phyloP scores from a whole-genome alignment of 257 asterid species.

The Solanum pimpinellifolium region DNA sequence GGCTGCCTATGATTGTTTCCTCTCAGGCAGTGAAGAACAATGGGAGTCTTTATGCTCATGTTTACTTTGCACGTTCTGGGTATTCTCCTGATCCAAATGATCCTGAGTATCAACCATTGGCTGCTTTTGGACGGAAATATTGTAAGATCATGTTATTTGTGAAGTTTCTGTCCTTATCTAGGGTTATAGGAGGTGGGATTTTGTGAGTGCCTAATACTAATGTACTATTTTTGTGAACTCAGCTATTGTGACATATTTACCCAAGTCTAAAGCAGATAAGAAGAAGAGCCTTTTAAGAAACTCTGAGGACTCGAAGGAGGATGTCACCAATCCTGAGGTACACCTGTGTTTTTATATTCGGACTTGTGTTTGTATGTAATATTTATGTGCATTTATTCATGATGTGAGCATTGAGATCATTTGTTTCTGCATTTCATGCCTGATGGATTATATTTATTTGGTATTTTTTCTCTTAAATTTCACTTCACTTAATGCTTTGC shows the following conservation, averaged over 20 bases:
- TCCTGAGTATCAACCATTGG: slow-evolving; percentile 84
- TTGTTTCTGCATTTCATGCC: background rate
- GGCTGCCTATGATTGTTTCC: background rate
- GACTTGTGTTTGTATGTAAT: background rate
- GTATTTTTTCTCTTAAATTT: too few relatives aligned
- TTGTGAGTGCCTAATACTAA: background rate
- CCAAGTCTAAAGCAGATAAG: slow-evolving; percentile 67
- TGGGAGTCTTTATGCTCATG: slow-evolving; percentile 90
- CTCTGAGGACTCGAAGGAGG: slow-evolving; percentile 26
- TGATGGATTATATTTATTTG: background rate
- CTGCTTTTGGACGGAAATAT: slow-evolving; percentile 71
- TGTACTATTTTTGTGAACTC: slow-evolving; percentile 1
- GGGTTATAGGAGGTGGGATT: background rate
- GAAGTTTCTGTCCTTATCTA: background rate
- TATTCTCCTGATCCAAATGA: slow-evolving; percentile 78
- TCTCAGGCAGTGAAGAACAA: slow-evolving; percentile 71
- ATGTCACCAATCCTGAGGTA: slow-evolving; percentile 9
- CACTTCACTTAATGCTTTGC: background rate
- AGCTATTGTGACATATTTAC: slow-evolving; percentile 78
- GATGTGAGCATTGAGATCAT: background rate
- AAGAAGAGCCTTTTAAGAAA: slow-evolving; percentile 77
- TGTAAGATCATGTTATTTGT: slow-evolving; percentile 32
- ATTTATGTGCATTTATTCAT: background rate
- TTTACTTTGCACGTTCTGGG: slow-evolving; percentile 92
- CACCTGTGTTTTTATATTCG: background rate